Evolutionary conservation across 2,329 filamentous ascomycete genomes (phyloP).

Genomic region (Dactylellina parvicollis): DNA sequence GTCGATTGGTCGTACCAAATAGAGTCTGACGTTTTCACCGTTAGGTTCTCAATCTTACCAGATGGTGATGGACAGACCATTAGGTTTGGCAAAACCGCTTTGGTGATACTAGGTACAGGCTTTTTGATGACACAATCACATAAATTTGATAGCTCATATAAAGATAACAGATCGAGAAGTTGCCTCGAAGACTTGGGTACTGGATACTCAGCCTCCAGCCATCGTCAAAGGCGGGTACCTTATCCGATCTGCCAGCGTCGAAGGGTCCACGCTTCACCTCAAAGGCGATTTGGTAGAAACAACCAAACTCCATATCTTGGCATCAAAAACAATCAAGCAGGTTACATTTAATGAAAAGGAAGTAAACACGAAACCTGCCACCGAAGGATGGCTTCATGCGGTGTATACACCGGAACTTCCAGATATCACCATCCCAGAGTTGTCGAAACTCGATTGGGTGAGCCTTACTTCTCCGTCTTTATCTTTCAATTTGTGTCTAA

Average conservation of each 20-base stretch:
- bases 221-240: conserved; percentile 74
- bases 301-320: conserved; percentile 73
- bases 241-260: conserved; percentile 69
- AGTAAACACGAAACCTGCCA: conserved; percentile 61
- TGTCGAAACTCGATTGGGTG: conserved; percentile 69
- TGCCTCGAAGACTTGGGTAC: conserved; percentile 44
- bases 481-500: neutral
- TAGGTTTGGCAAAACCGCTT: conserved; percentile 26
- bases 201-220: conserved; percentile 60
- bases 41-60: conserved; percentile 37
- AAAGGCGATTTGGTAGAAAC: conserved; percentile 78
- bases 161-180: conserved; percentile 19
- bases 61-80: conserved; percentile 18
- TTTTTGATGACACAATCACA: neutral
- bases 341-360: conserved; percentile 71
- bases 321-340: conserved; percentile 65
- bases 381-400: conserved; percentile 64
- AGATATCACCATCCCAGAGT: conserved; percentile 67
- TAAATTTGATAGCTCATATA: neutral
- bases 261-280: conserved; percentile 69
- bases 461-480: neutral
- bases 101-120: conserved; percentile 23
- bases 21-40: conserved; percentile 17
- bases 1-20: conserved; percentile 26
- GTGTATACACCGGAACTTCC: conserved; percentile 65